Conservation (phyloP, 352 stramenopile species). For the Phytopythium oedochilum region DNA sequence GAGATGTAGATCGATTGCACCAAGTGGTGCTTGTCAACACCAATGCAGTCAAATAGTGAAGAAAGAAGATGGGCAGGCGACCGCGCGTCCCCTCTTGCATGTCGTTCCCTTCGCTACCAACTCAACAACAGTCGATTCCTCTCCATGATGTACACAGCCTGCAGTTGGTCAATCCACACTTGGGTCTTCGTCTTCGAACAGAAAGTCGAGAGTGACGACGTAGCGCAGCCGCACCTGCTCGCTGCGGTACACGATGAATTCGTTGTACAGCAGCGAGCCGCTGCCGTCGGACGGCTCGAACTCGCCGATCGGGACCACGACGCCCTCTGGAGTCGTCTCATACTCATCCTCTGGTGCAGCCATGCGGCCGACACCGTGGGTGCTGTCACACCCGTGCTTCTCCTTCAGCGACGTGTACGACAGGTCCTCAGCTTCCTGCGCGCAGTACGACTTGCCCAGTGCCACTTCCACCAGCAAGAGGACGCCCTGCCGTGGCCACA, state of each 20-base stretch:
- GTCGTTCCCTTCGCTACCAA: neutral
- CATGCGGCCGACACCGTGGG: constrained; percentile 29
- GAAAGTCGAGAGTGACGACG: constrained; percentile 47
- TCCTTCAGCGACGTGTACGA: constrained; percentile 34
- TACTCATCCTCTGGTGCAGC: constrained; percentile 15
- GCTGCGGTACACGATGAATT: constrained; percentile 69
- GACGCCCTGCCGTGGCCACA: constrained; percentile 26
- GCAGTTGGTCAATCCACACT: neutral
- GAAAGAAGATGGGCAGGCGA: neutral
- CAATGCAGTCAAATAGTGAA: neutral
- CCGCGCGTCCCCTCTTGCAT: neutral
- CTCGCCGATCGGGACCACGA: constrained; percentile 30
- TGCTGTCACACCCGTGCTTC: constrained; percentile 26
- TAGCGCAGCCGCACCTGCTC: constrained; percentile 69
- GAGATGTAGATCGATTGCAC: neutral
- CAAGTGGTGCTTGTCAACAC: neutral
- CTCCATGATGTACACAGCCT: neutral
- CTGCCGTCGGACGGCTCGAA: constrained; percentile 29
- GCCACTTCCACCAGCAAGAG: constrained; percentile 65
- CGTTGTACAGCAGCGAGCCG: constrained; percentile 64
- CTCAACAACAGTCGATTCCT: neutral
- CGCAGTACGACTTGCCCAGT: constrained; percentile 20
- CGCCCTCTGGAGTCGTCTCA: constrained; percentile 36
- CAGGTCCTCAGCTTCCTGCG: constrained; percentile 37
- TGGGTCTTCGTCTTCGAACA: constrained; percentile 26